Conservation (phyloP, 2,329 filamentous ascomycete species). For the Thielaviopsis ethacetica region DNA sequence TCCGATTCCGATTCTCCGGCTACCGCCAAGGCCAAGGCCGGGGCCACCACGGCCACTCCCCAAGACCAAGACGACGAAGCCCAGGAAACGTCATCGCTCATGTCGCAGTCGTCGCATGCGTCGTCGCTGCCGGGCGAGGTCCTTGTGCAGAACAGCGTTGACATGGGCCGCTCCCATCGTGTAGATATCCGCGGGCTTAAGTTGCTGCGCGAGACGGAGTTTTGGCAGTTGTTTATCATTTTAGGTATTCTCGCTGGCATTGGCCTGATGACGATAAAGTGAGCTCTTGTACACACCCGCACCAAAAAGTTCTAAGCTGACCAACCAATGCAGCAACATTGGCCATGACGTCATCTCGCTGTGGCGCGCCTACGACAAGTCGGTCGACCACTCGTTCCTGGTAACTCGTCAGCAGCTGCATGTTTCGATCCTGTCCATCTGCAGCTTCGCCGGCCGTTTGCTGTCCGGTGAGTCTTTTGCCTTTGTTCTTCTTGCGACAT, state of each 20-base stretch:
- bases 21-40: conserved; percentile 16
- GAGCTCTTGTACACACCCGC: conserved; percentile 23
- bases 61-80: conserved; percentile 25
- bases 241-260: conserved; percentile 87
- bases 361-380: conserved; percentile 72
- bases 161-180: conserved; percentile 59
- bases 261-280: conserved; percentile 99
- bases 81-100: conserved; percentile 67
- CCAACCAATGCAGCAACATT: conserved; percentile 54
- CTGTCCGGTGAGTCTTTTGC: conserved; percentile 41
- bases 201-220: conserved; percentile 56
- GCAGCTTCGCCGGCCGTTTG: conserved; percentile 71
- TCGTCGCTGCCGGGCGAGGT: conserved; percentile 35
- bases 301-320: too few relatives aligned
- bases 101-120: conserved; percentile 40
- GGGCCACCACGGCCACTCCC: conserved; percentile 14
- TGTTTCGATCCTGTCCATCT: conserved; percentile 82
- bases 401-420: conserved; percentile 74
- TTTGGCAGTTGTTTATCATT: conserved; percentile 80
- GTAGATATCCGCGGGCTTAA: conserved; percentile 79
- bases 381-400: conserved; percentile 56
- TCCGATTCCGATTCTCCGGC: neutral
- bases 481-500: neutral
- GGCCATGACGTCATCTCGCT: conserved; percentile 78
- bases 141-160: conserved; percentile 43